phyloP scores from a whole-genome alignment of 805 yeast species.

The Wickerhamomyces chaumierensis region DNA sequence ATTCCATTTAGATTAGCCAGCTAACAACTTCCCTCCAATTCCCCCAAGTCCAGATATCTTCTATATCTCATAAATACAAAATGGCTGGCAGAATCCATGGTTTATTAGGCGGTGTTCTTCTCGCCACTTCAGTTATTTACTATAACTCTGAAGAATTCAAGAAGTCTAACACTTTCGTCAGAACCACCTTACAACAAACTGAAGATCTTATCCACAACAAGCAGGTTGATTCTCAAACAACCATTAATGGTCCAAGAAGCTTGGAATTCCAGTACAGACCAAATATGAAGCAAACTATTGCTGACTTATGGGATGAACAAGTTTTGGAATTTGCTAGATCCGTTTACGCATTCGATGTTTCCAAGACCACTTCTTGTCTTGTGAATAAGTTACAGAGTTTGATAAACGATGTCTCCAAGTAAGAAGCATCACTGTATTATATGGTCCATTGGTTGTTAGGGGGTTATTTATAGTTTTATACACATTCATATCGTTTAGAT shows the following conservation, averaged over 20 bases:
- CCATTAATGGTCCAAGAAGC: conserved; percentile 22
- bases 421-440: background rate
- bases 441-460: background rate
- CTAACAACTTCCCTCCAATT: too few relatives aligned
- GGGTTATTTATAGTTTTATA: background rate
- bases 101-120: conserved; percentile 48
- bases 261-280: conserved; percentile 33
- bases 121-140: conserved; percentile 52
- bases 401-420: conserved; percentile 1
- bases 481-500: background rate
- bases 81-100: conserved; percentile 45
- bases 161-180: conserved; percentile 33
- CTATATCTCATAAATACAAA: background rate
- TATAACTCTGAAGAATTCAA: conserved; percentile 47
- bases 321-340: conserved; percentile 52
- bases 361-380: conserved; percentile 18
- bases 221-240: conserved; percentile 17
- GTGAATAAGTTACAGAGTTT: conserved; percentile 1
- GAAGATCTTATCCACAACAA: conserved; percentile 31
- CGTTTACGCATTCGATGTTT: conserved; percentile 44
- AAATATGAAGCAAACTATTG: conserved; percentile 47
- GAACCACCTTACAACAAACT: conserved; percentile 35
- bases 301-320: conserved; percentile 75
- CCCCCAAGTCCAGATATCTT: background rate
- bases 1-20: too few relatives aligned